Evolutionary conservation across 305 asterid species (phyloP).

Genomic region (Fraxinus velutina): DNA sequence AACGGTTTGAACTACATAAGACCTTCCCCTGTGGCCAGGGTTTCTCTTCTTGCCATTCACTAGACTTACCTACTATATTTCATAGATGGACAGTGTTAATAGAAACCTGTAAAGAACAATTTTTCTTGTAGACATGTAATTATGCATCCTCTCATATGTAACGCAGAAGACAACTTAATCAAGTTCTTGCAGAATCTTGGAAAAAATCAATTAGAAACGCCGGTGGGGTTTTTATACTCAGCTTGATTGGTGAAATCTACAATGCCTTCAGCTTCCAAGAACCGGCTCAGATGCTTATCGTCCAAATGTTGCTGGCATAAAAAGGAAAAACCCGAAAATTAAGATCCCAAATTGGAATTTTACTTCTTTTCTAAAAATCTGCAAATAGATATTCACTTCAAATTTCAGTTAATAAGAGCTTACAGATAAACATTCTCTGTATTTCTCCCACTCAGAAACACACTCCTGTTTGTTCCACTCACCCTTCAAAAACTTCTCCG

Average conservation of each 20-base stretch:
- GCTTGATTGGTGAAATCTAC: slow-evolving; percentile 43
- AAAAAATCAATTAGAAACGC: slow-evolving; percentile 29
- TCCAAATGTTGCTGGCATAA: slow-evolving; percentile 71
- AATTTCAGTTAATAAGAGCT: slow-evolving; percentile 26
- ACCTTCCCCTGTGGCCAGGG: not conserved
- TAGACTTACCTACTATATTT: too few relatives aligned
- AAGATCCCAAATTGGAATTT: not conserved
- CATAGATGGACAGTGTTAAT: not conserved
- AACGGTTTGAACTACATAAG: not conserved
- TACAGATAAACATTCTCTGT: slow-evolving; percentile 78
- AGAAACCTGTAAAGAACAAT: not conserved
- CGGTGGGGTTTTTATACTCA: slow-evolving; percentile 29
- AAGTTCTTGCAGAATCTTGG: slow-evolving; percentile 16
- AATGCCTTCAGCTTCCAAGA: slow-evolving; percentile 69
- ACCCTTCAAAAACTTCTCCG: slow-evolving; percentile 82
- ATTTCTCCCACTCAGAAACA: slow-evolving; percentile 70
- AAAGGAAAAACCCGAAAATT: not conserved
- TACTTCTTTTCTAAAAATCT: not conserved
- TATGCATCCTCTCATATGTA: not conserved
- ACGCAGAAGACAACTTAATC: not conserved
- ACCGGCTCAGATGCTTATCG: slow-evolving; percentile 73
- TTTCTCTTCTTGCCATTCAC: not conserved
- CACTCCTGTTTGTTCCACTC: slow-evolving; percentile 78
- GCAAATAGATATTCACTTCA: not conserved
- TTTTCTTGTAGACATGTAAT: not conserved